These are phyloP conservation scores for Pythium phragmiticola DNA, from an alignment of 352 stramenopile genomes.

Conservation along the genomic window DNA sequence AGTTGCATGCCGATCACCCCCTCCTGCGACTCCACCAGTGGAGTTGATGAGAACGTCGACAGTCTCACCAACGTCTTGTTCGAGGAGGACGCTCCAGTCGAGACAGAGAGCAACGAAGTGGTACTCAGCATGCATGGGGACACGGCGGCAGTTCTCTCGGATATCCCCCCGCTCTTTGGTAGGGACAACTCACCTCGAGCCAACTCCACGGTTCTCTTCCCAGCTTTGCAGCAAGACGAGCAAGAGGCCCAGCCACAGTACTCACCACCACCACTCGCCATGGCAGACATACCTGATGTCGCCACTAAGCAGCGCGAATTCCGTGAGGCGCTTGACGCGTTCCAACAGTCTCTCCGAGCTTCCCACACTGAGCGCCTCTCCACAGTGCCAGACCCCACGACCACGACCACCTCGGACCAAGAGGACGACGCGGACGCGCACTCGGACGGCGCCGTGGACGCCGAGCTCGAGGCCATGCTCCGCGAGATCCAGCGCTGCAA, in stretches of 20 bases:
- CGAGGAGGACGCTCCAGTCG: not conserved
- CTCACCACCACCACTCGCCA: not conserved
- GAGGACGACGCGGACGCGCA: not conserved
- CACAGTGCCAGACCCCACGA: not conserved
- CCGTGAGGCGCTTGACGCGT: constrained; percentile 40
- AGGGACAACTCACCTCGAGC: not conserved
- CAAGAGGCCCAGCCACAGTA: constrained; percentile 1
- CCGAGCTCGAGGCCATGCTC: constrained; percentile 32
- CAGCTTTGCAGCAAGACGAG: constrained; percentile 10
- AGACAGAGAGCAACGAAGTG: not conserved
- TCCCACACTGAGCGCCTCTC: constrained; percentile 2
- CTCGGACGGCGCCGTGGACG: constrained; percentile 20
- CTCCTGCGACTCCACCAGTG: not conserved
- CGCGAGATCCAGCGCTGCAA: constrained; percentile 33
- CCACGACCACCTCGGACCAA: constrained; percentile 3
- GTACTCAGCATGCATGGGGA: not conserved
- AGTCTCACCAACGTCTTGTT: not conserved
- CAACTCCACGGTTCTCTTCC: not conserved
- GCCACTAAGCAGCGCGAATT: constrained; percentile 41
- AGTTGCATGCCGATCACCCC: not conserved
- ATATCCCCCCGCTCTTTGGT: not conserved
- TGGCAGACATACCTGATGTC: not conserved
- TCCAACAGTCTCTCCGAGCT: constrained; percentile 42
- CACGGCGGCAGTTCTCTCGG: not conserved
- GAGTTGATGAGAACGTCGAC: not conserved